Percentiles rank a stretch among this genome's conserved stretches.
Conservation (phyloP, 805 yeast species). For the Lachancea lanzarotensis region DNA sequence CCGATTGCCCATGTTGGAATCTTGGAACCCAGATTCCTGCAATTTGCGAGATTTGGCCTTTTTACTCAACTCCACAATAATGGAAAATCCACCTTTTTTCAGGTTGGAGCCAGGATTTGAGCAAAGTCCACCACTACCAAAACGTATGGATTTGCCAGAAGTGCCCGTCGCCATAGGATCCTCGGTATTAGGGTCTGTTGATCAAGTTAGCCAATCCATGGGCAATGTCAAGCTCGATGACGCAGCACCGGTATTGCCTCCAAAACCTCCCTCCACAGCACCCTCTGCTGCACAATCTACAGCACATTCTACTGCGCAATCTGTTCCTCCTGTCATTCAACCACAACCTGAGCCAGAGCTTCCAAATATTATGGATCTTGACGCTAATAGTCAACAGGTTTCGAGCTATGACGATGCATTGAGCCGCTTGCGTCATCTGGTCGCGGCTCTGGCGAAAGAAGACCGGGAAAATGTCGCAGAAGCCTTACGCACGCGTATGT, state of each 20-base stretch:
- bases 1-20: slow-evolving; percentile 60
- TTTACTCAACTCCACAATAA: slow-evolving; percentile 5
- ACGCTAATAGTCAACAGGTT: not conserved
- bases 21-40: slow-evolving; percentile 41
- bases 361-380: slow-evolving; percentile 13
- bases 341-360: not conserved
- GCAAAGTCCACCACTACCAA: slow-evolving; percentile 4
- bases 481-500: slow-evolving; percentile 9
- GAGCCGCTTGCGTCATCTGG: slow-evolving; percentile 8
- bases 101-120: not conserved
- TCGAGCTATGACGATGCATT: slow-evolving; percentile 15
- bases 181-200: not conserved
- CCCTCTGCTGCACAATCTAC: not conserved
- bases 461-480: slow-evolving; percentile 10
- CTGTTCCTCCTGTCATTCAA: not conserved
- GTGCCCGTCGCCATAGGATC: not conserved
- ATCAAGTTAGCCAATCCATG: not conserved
- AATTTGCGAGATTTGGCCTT: slow-evolving; percentile 13
- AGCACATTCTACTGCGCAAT: not conserved
- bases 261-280: slow-evolving; percentile 6
- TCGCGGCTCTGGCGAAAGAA: slow-evolving; percentile 10
- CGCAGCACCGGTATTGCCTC: slow-evolving; percentile 32
- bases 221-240: not conserved
- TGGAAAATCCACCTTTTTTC: slow-evolving; percentile 2
- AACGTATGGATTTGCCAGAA: not conserved